Base-by-base conservation (phyloP, 1,139 yeast genomes). In the Pneumocystis wakefieldiae region DNA sequence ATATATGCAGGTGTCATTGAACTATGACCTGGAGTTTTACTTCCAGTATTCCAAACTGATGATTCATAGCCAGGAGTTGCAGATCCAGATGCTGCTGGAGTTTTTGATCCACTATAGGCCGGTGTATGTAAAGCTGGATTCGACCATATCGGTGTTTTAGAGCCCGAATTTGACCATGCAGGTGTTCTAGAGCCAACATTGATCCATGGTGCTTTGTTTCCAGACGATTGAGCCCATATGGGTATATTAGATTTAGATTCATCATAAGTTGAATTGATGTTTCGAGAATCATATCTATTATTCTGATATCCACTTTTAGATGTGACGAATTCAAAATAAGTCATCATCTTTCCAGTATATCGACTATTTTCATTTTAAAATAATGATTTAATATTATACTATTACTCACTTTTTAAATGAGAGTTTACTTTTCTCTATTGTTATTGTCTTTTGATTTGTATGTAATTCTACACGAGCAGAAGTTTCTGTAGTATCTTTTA, bases 381-480 rank as follows among this genome's bases (percentile, higher is more conserved):
- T 28, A 57, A 86, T 61, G 83, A 80, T 69, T 29, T 24, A 29
- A 24, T 19, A 57, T 19, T 57, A 8, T 37, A 32, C 35, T 37
- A 24, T 57, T 19, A 3, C 42, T 37, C 84, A 60, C 12, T 57
- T 35, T 28, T 62, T 80, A 67, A 90, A 88, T 68, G 86, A 81
- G 70, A 92, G 80, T 72, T 84, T 87, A 55, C 82, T 81, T 72
- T 91, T 91, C 69, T 83, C 85, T 55, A 92, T 90, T 67, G 92
- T 89, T 67, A 91, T 84, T 66, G 86, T 87, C 73, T 92, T 94
- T 71, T 86, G 85, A 71, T 90, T 91, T 53, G 97, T 87, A 74
- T 92, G 97, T 68, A 92, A 80, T 75, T 92, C 99, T 61, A 92
- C 87, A 67, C 97, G 82, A 2, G 97, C 97, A 70, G 81, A 82